phyloP scores from a whole-genome alignment of 1,284 basidiomycete species.

The Pterulicium gracile region DNA sequence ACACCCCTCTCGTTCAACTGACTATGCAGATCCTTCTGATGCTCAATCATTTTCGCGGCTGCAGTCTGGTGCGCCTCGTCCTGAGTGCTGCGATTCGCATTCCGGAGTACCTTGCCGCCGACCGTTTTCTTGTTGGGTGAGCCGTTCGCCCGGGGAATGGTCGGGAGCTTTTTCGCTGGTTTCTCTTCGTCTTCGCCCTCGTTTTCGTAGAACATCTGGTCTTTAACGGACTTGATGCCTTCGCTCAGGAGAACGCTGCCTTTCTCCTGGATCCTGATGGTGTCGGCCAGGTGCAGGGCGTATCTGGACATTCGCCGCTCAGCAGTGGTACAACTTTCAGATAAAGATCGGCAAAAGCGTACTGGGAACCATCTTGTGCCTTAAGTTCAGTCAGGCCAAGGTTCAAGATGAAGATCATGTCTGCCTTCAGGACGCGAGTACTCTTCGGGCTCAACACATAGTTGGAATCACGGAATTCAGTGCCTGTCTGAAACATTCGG shows the following conservation, averaged over 20 bases:
- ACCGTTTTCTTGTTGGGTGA: slow-evolving; percentile 62
- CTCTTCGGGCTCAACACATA: slow-evolving; percentile 84
- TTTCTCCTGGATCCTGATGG: slow-evolving; percentile 68
- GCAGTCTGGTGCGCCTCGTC: slow-evolving; percentile 70
- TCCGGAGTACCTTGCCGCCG: slow-evolving; percentile 75
- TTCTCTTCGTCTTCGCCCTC: slow-evolving; percentile 45
- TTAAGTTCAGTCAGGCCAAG: slow-evolving; percentile 79
- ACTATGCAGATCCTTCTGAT: slow-evolving; percentile 81
- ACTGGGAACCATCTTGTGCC: slow-evolving; percentile 73
- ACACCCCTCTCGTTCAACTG: slow-evolving; percentile 78
- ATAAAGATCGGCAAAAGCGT: no score
- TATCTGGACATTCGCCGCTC: slow-evolving; percentile 70
- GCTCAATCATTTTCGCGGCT: slow-evolving; percentile 68
- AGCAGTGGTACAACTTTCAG: no score
- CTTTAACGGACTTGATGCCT: slow-evolving; percentile 73
- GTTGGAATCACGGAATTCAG: slow-evolving; percentile 88
- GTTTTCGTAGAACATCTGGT: slow-evolving; percentile 82
- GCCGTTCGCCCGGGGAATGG: slow-evolving; percentile 42
- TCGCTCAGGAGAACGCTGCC: slow-evolving; percentile 72
- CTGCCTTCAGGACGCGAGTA: slow-evolving; percentile 53
- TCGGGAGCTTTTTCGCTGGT: slow-evolving; percentile 44
- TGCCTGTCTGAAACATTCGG: slow-evolving; percentile 56
- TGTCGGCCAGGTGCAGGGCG: slow-evolving; percentile 85
- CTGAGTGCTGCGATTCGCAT: slow-evolving; percentile 75
- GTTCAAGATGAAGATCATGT: slow-evolving; percentile 81